Base-by-base conservation (phyloP, 768 basidiomycete species). In the Boletus subparvulus region DNA sequence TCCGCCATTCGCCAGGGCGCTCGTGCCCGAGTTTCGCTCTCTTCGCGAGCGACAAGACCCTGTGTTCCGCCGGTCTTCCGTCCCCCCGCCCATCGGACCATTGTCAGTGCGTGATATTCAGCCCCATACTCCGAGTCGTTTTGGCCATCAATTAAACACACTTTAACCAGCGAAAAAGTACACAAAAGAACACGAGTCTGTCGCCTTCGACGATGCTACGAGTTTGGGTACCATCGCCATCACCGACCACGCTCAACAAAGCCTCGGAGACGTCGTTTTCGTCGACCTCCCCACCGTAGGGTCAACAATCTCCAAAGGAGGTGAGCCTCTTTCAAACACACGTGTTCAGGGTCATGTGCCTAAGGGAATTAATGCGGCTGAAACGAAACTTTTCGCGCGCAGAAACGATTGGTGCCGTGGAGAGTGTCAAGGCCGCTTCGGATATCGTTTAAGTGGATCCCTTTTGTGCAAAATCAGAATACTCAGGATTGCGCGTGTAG, bases 361-460 rank as follows among this genome's bases (percentile, higher is more conserved):
- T 11, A 10, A 37, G 19, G 59, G 21, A 28, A 19, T 50, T 48
- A 52, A 47, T 21, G 52, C 40, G 57, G 52, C 40, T 63, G 49
- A 56, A 37, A 46, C 40, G 13, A 33, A 16, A 16, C 28, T 39
- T 26, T 30, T 41, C 46, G 6, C 14, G 36, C 28, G 2, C 58
- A 94, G 94, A 90, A 45, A 75, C 85, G 61, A 89, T 96, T 69
- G 94, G 94, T 48, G 91, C 91, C 8, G 93, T 98, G 11, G 94
- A 97, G 74, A 96, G 94, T 59, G 94, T 97, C 54, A 98, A 98
- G 71, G 94, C 94, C 30, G 93, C 94, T 39, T 95, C 94, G 2
- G 94, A 98, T 69, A 94, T 98, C 68, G 92, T 91, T 47, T 73
- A 57, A 71, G 80, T 75, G 26, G 3, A 36, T 47, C 7, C 55